phyloP scores from a whole-genome alignment of 257 asterid species.

The Paulownia fortunei region DNA sequence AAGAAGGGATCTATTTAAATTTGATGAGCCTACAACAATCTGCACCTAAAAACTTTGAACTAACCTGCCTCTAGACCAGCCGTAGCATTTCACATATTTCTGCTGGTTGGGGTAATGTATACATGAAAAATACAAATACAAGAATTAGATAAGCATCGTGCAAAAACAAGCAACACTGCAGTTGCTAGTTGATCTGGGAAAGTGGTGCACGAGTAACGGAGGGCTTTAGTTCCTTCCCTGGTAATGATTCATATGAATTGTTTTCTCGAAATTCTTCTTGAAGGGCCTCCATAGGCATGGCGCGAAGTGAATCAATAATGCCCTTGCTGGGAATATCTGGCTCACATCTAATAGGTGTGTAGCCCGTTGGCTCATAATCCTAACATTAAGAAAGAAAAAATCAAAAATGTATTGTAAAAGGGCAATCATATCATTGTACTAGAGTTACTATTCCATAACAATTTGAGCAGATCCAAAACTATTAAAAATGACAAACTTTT shows the following conservation, averaged over 20 bases:
- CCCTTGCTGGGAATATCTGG: slow-evolving; percentile 68
- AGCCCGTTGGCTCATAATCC: slow-evolving; percentile 81
- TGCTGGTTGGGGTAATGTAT: neutral
- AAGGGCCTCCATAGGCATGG: slow-evolving; percentile 77
- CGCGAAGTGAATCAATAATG: slow-evolving; percentile 65
- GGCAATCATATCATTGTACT: too few species aligned
- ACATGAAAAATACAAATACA: slow-evolving; percentile 43
- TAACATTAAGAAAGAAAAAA: slow-evolving; percentile 16
- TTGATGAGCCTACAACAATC: slow-evolving; percentile 25
- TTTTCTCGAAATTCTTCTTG: slow-evolving; percentile 73
- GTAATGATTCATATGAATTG: slow-evolving; percentile 47
- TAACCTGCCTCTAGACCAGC: slow-evolving; percentile 5
- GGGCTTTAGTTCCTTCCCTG: slow-evolving; percentile 52
- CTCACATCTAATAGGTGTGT: slow-evolving; percentile 62
- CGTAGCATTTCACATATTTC: neutral
- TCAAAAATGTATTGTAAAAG: too few species aligned
- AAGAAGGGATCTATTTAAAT: slow-evolving; percentile 41
- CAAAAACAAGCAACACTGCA: slow-evolving; percentile 7
- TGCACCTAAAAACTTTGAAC: slow-evolving; percentile 10
- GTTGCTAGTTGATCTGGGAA: slow-evolving; percentile 60
- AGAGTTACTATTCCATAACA: too few species aligned
- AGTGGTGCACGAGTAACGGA: slow-evolving; percentile 67
- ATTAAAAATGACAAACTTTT: too few species aligned
- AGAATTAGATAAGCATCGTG: slow-evolving; percentile 8
- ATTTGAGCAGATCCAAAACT: too few species aligned